A percentile compares a stretch with the other conserved stretches of the same genome.
These are phyloP conservation scores for Calocybe cyanea DNA, from an alignment of 768 basidiomycete species.

Conservation along the genomic window DNA sequence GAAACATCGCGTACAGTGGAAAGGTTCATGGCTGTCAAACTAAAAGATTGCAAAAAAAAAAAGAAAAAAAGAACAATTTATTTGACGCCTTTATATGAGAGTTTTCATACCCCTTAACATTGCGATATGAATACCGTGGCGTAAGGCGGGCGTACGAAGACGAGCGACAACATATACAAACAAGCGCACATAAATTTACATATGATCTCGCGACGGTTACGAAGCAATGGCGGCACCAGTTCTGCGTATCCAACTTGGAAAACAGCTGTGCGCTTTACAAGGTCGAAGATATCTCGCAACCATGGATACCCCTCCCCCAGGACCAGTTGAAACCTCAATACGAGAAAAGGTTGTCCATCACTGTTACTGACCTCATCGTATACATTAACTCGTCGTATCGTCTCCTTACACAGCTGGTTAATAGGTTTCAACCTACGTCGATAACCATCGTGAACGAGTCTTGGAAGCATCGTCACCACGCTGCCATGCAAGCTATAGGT, in stretches of 20 bases:
- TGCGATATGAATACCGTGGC: no score
- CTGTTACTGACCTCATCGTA: conserved; percentile 15
- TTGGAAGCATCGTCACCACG: conserved; percentile 81
- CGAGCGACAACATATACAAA: no score
- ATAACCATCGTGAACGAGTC: conserved; percentile 78
- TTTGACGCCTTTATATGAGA: no score
- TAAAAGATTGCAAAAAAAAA: no score
- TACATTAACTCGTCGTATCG: conserved; percentile 1
- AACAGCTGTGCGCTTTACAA: conserved; percentile 3
- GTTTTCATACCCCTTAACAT: no score
- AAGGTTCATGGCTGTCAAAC: no score
- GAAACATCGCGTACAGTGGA: no score
- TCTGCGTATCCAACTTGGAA: conserved; percentile 14
- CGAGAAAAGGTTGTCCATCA: conserved; percentile 45
- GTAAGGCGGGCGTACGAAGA: no score
- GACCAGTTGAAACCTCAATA: conserved; percentile 59
- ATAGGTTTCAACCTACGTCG: conserved; percentile 55
- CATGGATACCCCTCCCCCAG: conserved; percentile 27
- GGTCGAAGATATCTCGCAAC: conserved; percentile 10
- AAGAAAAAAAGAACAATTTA: no score
- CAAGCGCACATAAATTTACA: no score
- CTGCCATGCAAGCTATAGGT: conserved; percentile 69
- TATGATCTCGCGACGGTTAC: no score
- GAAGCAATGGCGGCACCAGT: conserved; percentile 13
- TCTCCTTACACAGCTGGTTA: conserved; percentile 47